Evolutionary conservation across 2,329 filamentous ascomycete species (phyloP).

Genomic region (Alternaria alternata): DNA sequence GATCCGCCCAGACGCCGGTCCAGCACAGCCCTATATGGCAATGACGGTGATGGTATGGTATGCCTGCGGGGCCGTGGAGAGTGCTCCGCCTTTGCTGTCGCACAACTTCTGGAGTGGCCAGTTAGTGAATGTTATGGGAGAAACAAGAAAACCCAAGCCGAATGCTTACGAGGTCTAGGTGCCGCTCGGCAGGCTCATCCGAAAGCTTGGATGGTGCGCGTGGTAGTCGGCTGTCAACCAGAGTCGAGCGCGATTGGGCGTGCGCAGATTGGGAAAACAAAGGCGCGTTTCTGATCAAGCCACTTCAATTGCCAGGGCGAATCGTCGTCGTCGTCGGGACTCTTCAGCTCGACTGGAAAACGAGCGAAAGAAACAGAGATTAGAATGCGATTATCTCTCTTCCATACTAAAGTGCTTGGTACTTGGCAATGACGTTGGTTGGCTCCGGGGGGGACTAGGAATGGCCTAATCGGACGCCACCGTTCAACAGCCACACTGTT

Average conservation of each 20-base stretch:
- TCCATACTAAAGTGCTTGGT: constrained; percentile 17
- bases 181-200: constrained; percentile 10
- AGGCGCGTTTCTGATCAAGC: not conserved
- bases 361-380: constrained; percentile 5
- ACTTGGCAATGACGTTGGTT: constrained; percentile 19
- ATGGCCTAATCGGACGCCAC: constrained; percentile 12
- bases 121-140: not conserved
- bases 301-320: not conserved
- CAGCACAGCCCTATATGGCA: constrained; percentile 33
- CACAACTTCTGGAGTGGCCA: not conserved
- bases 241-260: not conserved
- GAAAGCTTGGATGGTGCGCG: constrained; percentile 16
- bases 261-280: constrained; percentile 4
- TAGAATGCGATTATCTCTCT: constrained; percentile 12
- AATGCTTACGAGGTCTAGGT: constrained; percentile 10
- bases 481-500: constrained; percentile 1
- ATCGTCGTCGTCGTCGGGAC: not conserved
- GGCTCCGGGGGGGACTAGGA: not conserved
- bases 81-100: not conserved
- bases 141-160: constrained; percentile 12
- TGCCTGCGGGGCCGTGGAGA: constrained; percentile 17
- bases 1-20: constrained; percentile 61
- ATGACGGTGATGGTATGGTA: constrained; percentile 18
- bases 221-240: constrained; percentile 7
- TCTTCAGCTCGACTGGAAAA: not conserved